Base-by-base conservation (phyloP, 2,329 filamentous ascomycete species). In the Zymoseptoria ardabiliae region DNA sequence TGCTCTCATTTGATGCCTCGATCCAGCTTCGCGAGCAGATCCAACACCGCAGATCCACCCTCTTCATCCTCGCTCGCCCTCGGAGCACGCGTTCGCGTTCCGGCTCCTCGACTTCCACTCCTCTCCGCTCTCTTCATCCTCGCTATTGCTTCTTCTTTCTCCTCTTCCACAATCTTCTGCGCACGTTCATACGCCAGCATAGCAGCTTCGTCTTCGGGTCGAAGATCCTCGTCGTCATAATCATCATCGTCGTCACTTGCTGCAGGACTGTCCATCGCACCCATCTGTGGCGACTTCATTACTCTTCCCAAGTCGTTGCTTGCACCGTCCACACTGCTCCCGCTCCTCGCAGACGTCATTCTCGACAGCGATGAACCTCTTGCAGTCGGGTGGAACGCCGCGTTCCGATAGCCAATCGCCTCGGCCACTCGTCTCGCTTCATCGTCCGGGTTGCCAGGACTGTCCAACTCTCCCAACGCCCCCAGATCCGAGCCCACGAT, bases 391-490 rank as follows among this genome's bases (percentile, higher is more conserved):
- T 51, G 50, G 9, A 49, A 11, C 23, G 62, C 48, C 52, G 56
- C 57, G 54, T 57, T 50, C 30, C 59, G 58, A 55, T 72, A 74
- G 2, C 72, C 72, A 13, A 74, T 72, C 1, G 72, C 72, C 63
- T 74, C 71, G 25, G 75, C 74, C n/a, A 76, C 72, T 20, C 74
- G 76, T 17, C 70, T 62, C 4, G 72, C 72, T 63, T 74, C 71
- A 50, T 72, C 70, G 25, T 74, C 71, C 1, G 68, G 67, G 48
- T 70, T 66, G 19, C 65, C 69, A 8, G 63, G 58, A 23, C 52
- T 61, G 11, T 62, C 63, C 4, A 74, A 60, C 21, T 69, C 65
- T 22, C 71, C 69, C 1, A 74, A 64, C 11, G 67, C 64, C 4
- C 72, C 72, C 6, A 71, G 62, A 28, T 76, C 74, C 5, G 74